These are phyloP conservation scores for Colletotrichum theobromicola DNA, from an alignment of 2,329 filamentous ascomycete genomes.

Conservation along the genomic window DNA sequence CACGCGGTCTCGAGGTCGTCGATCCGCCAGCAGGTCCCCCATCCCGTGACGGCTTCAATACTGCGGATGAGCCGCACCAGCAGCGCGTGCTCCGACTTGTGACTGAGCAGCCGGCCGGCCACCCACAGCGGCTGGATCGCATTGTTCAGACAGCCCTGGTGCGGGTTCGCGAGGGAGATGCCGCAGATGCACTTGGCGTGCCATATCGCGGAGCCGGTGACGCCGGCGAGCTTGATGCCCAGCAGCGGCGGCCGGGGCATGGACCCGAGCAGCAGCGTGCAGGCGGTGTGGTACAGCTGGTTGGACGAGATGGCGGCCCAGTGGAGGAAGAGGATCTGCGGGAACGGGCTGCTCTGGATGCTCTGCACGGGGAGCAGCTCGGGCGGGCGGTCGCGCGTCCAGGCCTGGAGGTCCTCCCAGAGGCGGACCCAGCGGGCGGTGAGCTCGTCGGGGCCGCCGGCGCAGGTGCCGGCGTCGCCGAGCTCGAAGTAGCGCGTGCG, in stretches of 20 bases:
- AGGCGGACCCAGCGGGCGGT: slow-evolving; percentile 49
- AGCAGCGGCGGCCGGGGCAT: slow-evolving; percentile 36
- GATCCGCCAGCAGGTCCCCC: slow-evolving; percentile 59
- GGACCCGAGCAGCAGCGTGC: slow-evolving; percentile 54
- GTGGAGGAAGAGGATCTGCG: slow-evolving; percentile 56
- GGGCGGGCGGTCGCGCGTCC: slow-evolving; percentile 49
- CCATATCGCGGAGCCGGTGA: slow-evolving; percentile 51
- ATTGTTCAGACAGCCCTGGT: slow-evolving; percentile 61
- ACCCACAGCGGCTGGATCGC: slow-evolving; percentile 63
- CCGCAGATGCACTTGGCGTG: slow-evolving; percentile 61
- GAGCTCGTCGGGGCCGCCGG: slow-evolving; percentile 45
- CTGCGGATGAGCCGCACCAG: slow-evolving; percentile 49
- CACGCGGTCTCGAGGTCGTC: slow-evolving; percentile 50
- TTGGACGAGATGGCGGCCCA: slow-evolving; percentile 62
- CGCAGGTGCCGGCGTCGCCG: slow-evolving; percentile 46
- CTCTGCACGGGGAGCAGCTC: slow-evolving; percentile 52
- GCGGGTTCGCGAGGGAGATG: slow-evolving; percentile 60
- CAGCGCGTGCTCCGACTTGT: slow-evolving; percentile 46
- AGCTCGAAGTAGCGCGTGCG: slow-evolving; percentile 54
- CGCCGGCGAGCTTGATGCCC: slow-evolving; percentile 23
- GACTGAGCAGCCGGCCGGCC: slow-evolving; percentile 58
- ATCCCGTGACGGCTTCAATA: slow-evolving; percentile 58
- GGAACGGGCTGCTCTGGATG: slow-evolving; percentile 50
- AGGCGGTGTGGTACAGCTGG: slow-evolving; percentile 62
- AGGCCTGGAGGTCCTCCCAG: slow-evolving; percentile 55